Conservation (phyloP, 176 grass and related monocot species). For the Elymus sibiricus region DNA sequence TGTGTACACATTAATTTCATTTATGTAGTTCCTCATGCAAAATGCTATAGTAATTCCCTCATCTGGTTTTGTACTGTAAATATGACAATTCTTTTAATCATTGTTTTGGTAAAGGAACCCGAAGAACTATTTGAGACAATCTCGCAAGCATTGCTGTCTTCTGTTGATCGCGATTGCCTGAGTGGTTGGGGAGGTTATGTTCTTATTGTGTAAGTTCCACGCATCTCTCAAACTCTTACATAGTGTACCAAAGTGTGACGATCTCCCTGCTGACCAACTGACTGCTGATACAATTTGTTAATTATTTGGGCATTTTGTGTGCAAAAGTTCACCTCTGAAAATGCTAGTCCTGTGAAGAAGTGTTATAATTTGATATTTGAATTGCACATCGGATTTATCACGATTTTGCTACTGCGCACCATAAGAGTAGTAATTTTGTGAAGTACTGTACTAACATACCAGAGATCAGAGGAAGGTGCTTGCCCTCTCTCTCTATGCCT, state of each 20-base stretch:
- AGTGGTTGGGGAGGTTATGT: slow-evolving; percentile 93
- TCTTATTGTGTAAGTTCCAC: slow-evolving; percentile 71
- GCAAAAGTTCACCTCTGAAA: too few species aligned
- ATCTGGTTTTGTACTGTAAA: background rate
- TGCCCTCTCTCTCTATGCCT: background rate
- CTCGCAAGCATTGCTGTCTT: slow-evolving; percentile 81
- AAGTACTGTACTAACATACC: background rate
- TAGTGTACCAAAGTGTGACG: too few species aligned
- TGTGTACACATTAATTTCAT: background rate
- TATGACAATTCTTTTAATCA: background rate
- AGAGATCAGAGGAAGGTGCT: background rate
- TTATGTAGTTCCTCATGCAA: background rate
- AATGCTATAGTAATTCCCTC: background rate
- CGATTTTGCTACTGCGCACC: background rate
- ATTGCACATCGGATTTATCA: background rate
- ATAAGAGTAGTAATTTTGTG: background rate
- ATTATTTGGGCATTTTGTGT: background rate
- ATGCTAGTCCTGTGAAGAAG: too few species aligned
- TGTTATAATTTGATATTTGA: background rate
- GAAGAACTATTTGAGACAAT: slow-evolving; percentile 93
- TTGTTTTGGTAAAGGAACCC: slow-evolving; percentile 57
- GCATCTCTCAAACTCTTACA: background rate
- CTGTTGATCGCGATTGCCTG: slow-evolving; percentile 84
- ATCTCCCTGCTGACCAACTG: background rate
- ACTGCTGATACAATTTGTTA: background rate